These are phyloP conservation scores for Phytophthora ohioensis DNA, from an alignment of 352 stramenopile genomes.

Conservation along the genomic window DNA sequence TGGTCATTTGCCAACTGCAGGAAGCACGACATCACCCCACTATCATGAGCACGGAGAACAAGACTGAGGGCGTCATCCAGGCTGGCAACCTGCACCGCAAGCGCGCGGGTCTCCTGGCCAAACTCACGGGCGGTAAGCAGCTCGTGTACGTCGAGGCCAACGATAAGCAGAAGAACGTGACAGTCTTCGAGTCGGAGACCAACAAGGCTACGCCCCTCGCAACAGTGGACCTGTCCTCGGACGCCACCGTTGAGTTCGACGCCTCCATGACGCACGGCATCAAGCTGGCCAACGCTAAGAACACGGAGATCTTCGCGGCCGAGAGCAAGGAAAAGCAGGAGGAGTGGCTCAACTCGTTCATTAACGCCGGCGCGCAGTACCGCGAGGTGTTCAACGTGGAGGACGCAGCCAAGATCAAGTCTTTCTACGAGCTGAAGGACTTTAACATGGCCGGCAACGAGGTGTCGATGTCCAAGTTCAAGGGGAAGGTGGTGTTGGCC, in stretches of 20 bases:
- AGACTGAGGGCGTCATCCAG: constrained; percentile 43
- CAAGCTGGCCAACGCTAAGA: constrained; percentile 48
- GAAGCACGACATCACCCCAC: too few relatives aligned
- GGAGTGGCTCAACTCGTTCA: constrained; percentile 59
- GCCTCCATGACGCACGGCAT: constrained; percentile 43
- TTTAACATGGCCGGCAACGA: constrained; percentile 73
- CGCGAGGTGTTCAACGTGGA: constrained; percentile 50
- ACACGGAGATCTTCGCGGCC: constrained; percentile 43
- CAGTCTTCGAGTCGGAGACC: constrained; percentile 55
- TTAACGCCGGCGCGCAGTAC: constrained; percentile 58
- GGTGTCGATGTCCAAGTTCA: constrained; percentile 73
- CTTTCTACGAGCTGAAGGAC: constrained; percentile 87
- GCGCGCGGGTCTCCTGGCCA: constrained; percentile 30
- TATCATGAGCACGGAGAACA: constrained; percentile 28
- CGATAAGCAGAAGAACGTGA: constrained; percentile 50
- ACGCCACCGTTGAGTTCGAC: constrained; percentile 47
- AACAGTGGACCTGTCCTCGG: constrained; percentile 36
- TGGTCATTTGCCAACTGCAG: constrained; percentile 10
- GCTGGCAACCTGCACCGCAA: constrained; percentile 43
- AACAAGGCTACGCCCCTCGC: constrained; percentile 34
- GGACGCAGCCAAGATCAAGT: constrained; percentile 41
- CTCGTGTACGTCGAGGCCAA: constrained; percentile 55
- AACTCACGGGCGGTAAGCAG: constrained; percentile 40
- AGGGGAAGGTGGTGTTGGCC: constrained; percentile 72
- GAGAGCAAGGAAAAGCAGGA: constrained; percentile 56